Base-by-base conservation (phyloP, 1,284 basidiomycete genomes). In the Schizopora paradoxa region DNA sequence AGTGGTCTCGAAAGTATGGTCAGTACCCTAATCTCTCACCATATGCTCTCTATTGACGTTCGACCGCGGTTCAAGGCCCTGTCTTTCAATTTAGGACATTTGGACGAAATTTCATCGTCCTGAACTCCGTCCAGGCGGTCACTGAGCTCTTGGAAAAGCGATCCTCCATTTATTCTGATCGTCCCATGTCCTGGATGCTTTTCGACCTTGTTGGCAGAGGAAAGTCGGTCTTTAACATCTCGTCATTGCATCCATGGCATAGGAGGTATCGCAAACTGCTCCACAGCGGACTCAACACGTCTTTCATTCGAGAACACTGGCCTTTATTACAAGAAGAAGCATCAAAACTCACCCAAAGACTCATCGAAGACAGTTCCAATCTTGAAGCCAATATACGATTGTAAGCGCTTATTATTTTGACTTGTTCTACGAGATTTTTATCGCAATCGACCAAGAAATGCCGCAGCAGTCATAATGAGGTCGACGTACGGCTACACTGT, bases 401-500 rank as follows among this genome's bases (percentile, higher is more conserved):
- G 50, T 51, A 23, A 44, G 41, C 22, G n/a, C 13, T 21, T 22
- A 28, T 23, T 21, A 6, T 35, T 26, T 27, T 23, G 33, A 14
- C 18, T 19, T 3, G 14, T 27, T 22, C 34, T 13, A 16, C 22
- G 34, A 19, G 26, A 6, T 40, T 4, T 40, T 18, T 13, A 38
- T 8, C 28, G 28, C 28, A 10, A 10, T 40, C n/a, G 16, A 25
- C 21, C 18, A 29, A 73, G 70, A 44, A 68, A 68, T 47, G 60
- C 66, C 1, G 62, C 63, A 0, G 65, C 61, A 4, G 65, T 70
- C 7, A 69, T 73, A 21, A 68, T 74, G 67, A 67, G 65, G 49
- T 56, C 69, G 14, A 64, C 69, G 1, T 73, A 68, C 53, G 71
- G 72, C 4, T 71, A 70, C 53, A 59, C 57, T 2, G 59, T 72